Percentiles rank a stretch among this genome's conserved stretches.
These are phyloP conservation scores for Blechomonas ayalai DNA, from an alignment of 208 protist species.

Conservation along the genomic window DNA sequence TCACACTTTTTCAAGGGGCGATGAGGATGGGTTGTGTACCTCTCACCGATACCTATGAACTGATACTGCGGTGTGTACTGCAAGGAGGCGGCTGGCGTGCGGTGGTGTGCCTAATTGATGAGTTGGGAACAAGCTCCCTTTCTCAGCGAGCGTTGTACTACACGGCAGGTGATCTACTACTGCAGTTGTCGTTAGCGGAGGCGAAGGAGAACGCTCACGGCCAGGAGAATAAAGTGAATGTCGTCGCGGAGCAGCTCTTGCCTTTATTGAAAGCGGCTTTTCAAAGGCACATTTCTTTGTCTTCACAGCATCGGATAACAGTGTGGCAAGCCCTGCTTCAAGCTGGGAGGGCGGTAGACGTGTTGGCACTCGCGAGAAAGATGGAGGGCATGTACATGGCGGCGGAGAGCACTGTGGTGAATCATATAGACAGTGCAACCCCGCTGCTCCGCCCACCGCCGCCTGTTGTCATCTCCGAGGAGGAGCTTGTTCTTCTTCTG, in stretches of 20 bases:
- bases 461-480: neutral
- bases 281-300: conserved; percentile 10
- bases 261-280: conserved; percentile 13
- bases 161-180: conserved; percentile 38
- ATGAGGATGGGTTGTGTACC: conserved; percentile 46
- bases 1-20: conserved; percentile 42
- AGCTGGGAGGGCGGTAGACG: neutral
- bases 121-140: conserved; percentile 42
- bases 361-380: neutral
- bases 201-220: neutral
- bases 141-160: conserved; percentile 47
- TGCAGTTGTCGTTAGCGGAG: conserved; percentile 6
- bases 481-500: neutral
- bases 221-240: neutral
- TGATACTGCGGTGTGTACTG: conserved; percentile 29
- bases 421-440: no score
- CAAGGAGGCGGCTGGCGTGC: conserved; percentile 31
- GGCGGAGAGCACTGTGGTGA: neutral
- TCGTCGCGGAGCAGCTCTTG: conserved; percentile 5
- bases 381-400: conserved; percentile 4
- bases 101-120: conserved; percentile 29
- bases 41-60: conserved; percentile 50
- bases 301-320: conserved; percentile 9
- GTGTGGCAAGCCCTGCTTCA: conserved; percentile 13
- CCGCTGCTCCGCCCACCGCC: no score